These are phyloP conservation scores for Penicillium corylophilum DNA, from an alignment of 2,329 filamentous ascomycete genomes.

Conservation along the genomic window DNA sequence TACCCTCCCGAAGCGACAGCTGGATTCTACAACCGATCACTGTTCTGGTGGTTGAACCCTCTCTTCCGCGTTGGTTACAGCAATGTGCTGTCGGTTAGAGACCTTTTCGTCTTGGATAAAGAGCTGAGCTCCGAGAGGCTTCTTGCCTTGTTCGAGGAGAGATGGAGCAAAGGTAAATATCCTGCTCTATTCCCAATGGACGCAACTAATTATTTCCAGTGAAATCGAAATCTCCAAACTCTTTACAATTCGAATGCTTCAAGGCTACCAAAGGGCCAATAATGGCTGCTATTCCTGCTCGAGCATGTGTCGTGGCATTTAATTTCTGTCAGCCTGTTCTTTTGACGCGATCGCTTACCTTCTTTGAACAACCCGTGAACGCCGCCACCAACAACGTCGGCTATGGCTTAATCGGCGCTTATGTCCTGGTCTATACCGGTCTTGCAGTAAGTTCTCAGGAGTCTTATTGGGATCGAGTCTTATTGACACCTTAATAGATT, in stretches of 20 bases:
- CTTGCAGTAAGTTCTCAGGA: slow-evolving; percentile 36
- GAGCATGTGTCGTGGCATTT: slow-evolving; percentile 37
- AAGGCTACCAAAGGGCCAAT: slow-evolving; percentile 36
- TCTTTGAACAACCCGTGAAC: slow-evolving; percentile 30
- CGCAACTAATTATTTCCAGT: slow-evolving; percentile 24
- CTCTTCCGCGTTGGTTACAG: slow-evolving; percentile 52
- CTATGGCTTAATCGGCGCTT: slow-evolving; percentile 47
- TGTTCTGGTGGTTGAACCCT: slow-evolving; percentile 57
- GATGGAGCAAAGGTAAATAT: slow-evolving; percentile 41
- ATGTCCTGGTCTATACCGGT: slow-evolving; percentile 43
- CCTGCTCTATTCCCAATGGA: background rate
- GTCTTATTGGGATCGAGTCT: background rate
- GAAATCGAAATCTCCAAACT: slow-evolving; percentile 24
- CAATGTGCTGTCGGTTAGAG: slow-evolving; percentile 44
- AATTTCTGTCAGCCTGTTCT: slow-evolving; percentile 41
- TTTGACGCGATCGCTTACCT: slow-evolving; percentile 37
- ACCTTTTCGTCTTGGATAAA: slow-evolving; percentile 49
- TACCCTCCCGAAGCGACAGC: slow-evolving; percentile 54
- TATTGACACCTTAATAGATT: slow-evolving; percentile 24
- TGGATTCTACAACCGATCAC: slow-evolving; percentile 48
- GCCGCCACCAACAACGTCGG: slow-evolving; percentile 35
- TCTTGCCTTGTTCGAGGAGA: slow-evolving; percentile 35
- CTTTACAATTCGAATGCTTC: slow-evolving; percentile 31
- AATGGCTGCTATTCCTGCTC: slow-evolving; percentile 32
- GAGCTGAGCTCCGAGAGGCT: slow-evolving; percentile 44